A percentile compares a stretch with the other conserved stretches of the same genome.
Conservation (phyloP, 148 eudicot genomes). For the Pouteria glomerata region DNA sequence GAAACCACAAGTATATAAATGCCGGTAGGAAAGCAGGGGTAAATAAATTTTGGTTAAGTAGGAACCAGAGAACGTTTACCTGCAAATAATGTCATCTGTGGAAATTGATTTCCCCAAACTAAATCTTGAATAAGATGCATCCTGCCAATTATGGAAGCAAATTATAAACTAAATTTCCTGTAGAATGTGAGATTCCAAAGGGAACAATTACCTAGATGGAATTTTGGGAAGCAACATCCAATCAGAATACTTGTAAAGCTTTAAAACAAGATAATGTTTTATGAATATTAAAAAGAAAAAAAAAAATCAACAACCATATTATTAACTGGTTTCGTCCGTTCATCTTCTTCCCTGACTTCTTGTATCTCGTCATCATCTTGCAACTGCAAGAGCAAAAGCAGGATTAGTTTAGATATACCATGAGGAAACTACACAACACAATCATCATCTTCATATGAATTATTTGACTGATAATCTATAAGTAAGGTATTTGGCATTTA, state of each 20-base stretch:
- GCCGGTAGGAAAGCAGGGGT: too few species aligned
- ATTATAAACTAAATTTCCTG: neutral
- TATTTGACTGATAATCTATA: neutral
- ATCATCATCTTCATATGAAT: conserved; percentile 4
- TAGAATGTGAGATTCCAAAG: neutral
- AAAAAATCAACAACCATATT: conserved; percentile 39
- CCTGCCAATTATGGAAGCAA: conserved; percentile 34
- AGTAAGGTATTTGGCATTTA: conserved; percentile 22
- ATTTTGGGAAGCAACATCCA: neutral
- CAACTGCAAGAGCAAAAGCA: conserved; percentile 37
- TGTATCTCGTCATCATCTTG: conserved; percentile 76
- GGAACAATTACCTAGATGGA: neutral
- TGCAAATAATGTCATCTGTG: conserved; percentile 21
- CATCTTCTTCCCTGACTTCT: conserved; percentile 67
- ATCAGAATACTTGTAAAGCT: neutral
- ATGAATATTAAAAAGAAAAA: too few species aligned
- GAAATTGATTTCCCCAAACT: conserved; percentile 29
- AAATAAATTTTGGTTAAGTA: too few species aligned
- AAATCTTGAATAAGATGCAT: conserved; percentile 35
- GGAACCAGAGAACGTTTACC: conserved; percentile 35
- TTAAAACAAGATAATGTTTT: neutral
- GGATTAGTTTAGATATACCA: conserved; percentile 2
- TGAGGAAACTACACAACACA: conserved; percentile 1
- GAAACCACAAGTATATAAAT: neutral
- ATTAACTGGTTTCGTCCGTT: conserved; percentile 38